Evolutionary conservation across 495 filamentous ascomycete genomes (phyloP).

Genomic region (Coniosporium apollinis): DNA sequence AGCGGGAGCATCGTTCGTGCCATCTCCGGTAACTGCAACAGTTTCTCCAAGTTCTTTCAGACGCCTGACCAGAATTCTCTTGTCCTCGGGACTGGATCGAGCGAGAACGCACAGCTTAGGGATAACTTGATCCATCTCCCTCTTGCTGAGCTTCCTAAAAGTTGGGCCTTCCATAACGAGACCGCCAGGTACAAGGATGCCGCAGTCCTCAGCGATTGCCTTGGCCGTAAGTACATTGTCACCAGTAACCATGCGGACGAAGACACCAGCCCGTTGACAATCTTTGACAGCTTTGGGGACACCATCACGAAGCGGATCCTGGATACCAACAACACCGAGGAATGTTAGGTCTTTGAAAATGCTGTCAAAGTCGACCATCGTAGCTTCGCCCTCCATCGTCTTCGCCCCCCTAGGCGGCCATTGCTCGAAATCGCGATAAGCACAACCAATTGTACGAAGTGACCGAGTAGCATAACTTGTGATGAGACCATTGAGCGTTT

Average conservation of each 20-base stretch:
- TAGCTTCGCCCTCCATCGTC: slow-evolving; percentile 48
- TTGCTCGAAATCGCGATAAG: slow-evolving; percentile 74
- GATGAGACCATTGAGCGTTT: slow-evolving; percentile 48
- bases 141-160: slow-evolving; percentile 52
- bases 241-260: slow-evolving; percentile 82
- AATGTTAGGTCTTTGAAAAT: slow-evolving; percentile 54
- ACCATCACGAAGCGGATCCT: slow-evolving; percentile 48
- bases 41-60: slow-evolving; percentile 78
- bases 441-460: slow-evolving; percentile 69
- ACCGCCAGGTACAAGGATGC: slow-evolving; percentile 59
- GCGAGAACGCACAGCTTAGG: slow-evolving; percentile 72
- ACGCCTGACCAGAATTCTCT: slow-evolving; percentile 59
- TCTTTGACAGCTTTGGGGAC: slow-evolving; percentile 60
- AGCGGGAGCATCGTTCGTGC: slow-evolving; percentile 82
- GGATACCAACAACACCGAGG: slow-evolving; percentile 46
- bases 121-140: slow-evolving; percentile 51
- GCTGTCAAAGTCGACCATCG: slow-evolving; percentile 59
- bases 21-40: slow-evolving; percentile 86
- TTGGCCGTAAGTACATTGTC: slow-evolving; percentile 77
- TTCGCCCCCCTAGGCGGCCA: slow-evolving; percentile 66
- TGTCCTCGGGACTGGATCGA: slow-evolving; percentile 71
- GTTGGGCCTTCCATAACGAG: slow-evolving; percentile 68
- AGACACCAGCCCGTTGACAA: slow-evolving; percentile 64
- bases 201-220: slow-evolving; percentile 71
- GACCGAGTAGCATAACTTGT: slow-evolving; percentile 64